These are phyloP conservation scores for Stenogyne calaminthoides DNA, from an alignment of 305 asterid genomes.

Conservation along the genomic window DNA sequence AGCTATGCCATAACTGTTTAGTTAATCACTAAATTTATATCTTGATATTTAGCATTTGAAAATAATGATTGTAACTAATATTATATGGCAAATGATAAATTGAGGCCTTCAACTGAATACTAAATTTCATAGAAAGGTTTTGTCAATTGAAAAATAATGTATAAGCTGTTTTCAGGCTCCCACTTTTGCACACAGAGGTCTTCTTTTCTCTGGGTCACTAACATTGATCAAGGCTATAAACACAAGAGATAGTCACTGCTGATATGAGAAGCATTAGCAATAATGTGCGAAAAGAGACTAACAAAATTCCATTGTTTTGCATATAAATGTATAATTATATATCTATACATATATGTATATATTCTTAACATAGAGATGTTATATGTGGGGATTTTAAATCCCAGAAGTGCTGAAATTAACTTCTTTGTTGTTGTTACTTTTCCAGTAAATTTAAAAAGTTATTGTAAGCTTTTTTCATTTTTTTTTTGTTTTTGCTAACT, in stretches of 20 bases:
- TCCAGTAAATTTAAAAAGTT: background rate
- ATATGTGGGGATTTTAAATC: background rate
- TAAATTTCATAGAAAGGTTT: background rate
- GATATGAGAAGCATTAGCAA: conserved; percentile 11
- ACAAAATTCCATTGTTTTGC: conserved; percentile 9
- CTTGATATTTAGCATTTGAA: conserved; percentile 5
- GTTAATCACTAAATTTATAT: background rate
- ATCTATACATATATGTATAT: background rate
- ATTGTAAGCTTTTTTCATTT: background rate
- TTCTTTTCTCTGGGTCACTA: background rate
- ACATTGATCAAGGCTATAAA: background rate
- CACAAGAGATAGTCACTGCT: conserved; percentile 13
- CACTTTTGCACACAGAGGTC: background rate
- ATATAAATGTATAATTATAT: background rate
- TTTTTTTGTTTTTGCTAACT: background rate
- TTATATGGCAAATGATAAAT: background rate
- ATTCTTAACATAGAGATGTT: background rate
- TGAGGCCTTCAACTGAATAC: background rate
- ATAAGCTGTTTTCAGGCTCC: conserved; percentile 5
- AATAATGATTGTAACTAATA: background rate
- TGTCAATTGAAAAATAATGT: background rate
- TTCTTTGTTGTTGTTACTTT: background rate
- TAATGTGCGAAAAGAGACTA: background rate
- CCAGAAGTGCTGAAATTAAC: background rate
- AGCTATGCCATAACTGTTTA: background rate